Base-by-base conservation (phyloP, 768 basidiomycete genomes). In the Strobilomyces echinocephalus region DNA sequence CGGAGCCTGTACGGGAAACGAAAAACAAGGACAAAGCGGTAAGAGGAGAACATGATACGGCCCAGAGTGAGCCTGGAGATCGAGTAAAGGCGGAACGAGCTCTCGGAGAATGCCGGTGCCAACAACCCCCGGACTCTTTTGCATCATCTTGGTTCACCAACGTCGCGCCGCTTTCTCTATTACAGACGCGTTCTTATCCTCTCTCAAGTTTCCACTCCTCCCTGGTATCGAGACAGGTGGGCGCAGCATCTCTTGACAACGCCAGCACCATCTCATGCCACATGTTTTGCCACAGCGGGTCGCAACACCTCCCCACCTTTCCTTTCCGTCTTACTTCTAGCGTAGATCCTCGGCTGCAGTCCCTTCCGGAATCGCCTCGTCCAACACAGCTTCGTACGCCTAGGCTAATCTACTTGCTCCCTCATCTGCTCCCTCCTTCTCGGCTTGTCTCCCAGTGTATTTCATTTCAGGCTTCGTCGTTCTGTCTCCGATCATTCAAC, bases 391-490 rank as follows among this genome's bases (percentile, higher is more conserved):
- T 14, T 50, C 54, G 7, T 60, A 52, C 28, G 9, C 50, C 4
- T 44, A 50, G 14, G 49, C 60, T 28, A 46, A 20, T 50, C 16
- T 36, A 43, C 33, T 36, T 38, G 20, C 18, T 14, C 8, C 57
- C 16, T 30, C 41, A 8, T 35, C 21, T 53, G 14, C 43, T 39
- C 26, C 49, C 60, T 14, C n/a, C 67, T 50, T 38, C 60, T 48
- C 73, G 3, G 50, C 69, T 12, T 63, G 63, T 35, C 70, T 80
- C 26, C 83, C 87, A 2, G 76, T 97, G 2, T 99, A 99, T 72
- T 94, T 92, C 2, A 75, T 84, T 1, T 88, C 91, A 1, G 97
- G 95, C 3, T 97, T 97, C 59, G 95, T 98, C 67, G 76, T 95
- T 46, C 74, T 98, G 43, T 82, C 86, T 61, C 91, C 92, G 1